Evolutionary conservation across 495 filamentous ascomycete genomes (phyloP).

Genomic region (Penicillium coffeae): DNA sequence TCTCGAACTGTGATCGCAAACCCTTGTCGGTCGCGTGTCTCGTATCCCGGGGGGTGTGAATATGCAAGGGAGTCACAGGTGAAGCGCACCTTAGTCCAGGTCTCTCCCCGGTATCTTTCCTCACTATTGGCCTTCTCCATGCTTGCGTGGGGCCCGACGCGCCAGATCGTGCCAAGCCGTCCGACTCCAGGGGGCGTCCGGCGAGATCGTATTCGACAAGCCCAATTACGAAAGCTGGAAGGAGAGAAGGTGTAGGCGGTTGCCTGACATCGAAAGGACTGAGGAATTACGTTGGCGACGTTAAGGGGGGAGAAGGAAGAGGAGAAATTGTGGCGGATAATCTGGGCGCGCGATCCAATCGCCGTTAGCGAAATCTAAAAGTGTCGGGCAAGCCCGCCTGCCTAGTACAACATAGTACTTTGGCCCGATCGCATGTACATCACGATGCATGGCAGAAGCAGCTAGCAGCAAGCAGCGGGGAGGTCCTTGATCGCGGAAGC

Average conservation of each 20-base stretch:
- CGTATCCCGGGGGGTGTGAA: no score
- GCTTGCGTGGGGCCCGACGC: neutral
- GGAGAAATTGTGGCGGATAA: neutral
- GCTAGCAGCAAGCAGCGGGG: no score
- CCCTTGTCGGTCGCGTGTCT: no score
- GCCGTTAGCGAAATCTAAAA: neutral
- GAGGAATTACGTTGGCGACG: neutral
- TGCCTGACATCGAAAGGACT: neutral
- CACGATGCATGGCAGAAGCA: no score
- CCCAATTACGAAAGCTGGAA: neutral
- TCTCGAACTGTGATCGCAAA: no score
- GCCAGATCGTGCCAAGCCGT: neutral
- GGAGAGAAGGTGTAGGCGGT: neutral
- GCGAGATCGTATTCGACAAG: neutral
- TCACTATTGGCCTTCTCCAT: slow-evolving; percentile 1
- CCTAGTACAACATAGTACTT: neutral
- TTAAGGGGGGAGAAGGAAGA: neutral
- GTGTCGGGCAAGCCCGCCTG: neutral
- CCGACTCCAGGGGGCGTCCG: neutral
- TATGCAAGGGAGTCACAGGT: neutral
- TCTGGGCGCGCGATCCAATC: neutral
- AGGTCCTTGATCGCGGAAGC: no score
- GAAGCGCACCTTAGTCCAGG: slow-evolving; percentile 13
- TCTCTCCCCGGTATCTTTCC: slow-evolving; percentile 12
- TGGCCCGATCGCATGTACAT: neutral